Evolutionary conservation across 176 grass and related monocot species (phyloP).

Genomic region (Rhynchospora pubera): DNA sequence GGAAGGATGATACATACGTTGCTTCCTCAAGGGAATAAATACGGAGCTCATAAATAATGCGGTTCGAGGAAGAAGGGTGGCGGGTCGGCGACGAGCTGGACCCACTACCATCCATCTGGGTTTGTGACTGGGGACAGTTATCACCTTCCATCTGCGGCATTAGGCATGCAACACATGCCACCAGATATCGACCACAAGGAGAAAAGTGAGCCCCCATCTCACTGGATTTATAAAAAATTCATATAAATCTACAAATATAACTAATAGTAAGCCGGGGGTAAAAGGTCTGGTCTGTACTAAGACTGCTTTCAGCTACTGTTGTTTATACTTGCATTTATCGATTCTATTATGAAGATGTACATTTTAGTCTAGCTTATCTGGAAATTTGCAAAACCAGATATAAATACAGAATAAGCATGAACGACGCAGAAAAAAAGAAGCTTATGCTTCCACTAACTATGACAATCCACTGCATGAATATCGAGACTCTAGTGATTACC

Average conservation of each 20-base stretch:
- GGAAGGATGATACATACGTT: slow-evolving; percentile 39
- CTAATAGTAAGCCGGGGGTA: background rate
- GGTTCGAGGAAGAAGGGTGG: slow-evolving; percentile 77
- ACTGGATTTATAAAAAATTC: slow-evolving; percentile 44
- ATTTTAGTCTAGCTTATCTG: background rate
- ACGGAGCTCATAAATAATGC: slow-evolving; percentile 96
- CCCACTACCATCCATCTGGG: slow-evolving; percentile 62
- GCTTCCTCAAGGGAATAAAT: slow-evolving; percentile 95
- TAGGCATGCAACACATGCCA: slow-evolving; percentile 96
- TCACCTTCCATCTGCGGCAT: slow-evolving; percentile 82
- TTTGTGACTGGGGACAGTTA: slow-evolving; percentile 46
- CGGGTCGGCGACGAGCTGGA: slow-evolving; percentile 86
- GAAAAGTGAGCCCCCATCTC: slow-evolving; percentile 99
- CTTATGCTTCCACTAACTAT: background rate
- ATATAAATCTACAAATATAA: slow-evolving; percentile 23
- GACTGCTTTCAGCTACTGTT: background rate
- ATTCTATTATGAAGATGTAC: background rate
- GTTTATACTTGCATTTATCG: background rate
- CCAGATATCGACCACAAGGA: slow-evolving; percentile 90
- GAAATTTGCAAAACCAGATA: background rate
- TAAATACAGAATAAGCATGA: background rate
- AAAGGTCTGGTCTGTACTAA: background rate
- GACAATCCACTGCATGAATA: background rate
- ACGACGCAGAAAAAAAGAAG: background rate
- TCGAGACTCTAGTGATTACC: background rate